Conservation (phyloP, 140 eudicot species). For the Erigeron philadelphicus region DNA sequence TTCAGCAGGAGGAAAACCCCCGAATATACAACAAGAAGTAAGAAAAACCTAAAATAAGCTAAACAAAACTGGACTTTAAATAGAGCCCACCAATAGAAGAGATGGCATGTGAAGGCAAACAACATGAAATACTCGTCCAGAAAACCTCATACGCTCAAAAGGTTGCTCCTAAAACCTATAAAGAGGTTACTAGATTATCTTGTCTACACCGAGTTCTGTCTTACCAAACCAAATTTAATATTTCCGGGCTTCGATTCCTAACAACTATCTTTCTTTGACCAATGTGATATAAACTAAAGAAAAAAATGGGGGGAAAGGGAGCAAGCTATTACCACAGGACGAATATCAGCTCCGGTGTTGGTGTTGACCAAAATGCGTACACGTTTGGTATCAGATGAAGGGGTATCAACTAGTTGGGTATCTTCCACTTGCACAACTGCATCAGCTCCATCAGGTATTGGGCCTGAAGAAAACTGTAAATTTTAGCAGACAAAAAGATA, state of each 20-base stretch:
- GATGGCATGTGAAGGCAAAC: too few relatives aligned
- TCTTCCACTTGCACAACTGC: constrained; percentile 97
- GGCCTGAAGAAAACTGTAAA: constrained; percentile 46
- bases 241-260: not conserved
- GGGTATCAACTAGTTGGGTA: constrained; percentile 46
- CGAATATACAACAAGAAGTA: too few relatives aligned
- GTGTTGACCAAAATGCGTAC: constrained; percentile 59
- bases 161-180: too few relatives aligned
- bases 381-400: constrained; percentile 41
- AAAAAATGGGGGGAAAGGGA: not conserved
- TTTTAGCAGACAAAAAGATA: constrained; percentile 2
- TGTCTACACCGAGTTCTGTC: too few relatives aligned
- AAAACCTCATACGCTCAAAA: too few relatives aligned
- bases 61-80: too few relatives aligned
- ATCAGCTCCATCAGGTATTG: constrained; percentile 90
- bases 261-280: constrained; percentile 13
- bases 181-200: too few relatives aligned
- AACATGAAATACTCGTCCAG: not conserved
- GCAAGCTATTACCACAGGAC: constrained; percentile 74
- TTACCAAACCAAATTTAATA: too few relatives aligned
- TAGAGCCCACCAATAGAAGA: too few relatives aligned
- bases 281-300: too few relatives aligned
- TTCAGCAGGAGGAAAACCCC: too few relatives aligned
- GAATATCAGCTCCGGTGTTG: constrained; percentile 66
- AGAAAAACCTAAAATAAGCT: too few relatives aligned